Base-by-base conservation (phyloP, 139 green algal genomes). In the Picochlorum costavermella region DNA sequence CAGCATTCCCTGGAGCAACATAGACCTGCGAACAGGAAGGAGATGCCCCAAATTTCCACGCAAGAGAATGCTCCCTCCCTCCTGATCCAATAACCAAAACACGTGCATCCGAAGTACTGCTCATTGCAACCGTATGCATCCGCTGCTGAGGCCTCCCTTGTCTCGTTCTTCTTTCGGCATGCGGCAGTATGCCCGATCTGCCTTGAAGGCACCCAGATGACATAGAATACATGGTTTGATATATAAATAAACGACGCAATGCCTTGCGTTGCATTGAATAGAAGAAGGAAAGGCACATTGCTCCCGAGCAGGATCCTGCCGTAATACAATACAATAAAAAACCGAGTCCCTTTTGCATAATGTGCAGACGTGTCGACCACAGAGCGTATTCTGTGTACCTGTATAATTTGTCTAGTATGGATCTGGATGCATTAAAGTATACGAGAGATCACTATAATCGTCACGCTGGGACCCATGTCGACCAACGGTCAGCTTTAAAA, bases 41-140 rank as follows among this genome's bases (percentile, higher is more conserved):
- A 1, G 83, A 90, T 65, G 91, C 83, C 4, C 81, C 75, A 11
- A 97, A 73, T 63, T 88, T 88, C 90, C 90, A 97, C 4, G 78
- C 75, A 6, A 97, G 74, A 0, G 91, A 80, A 61, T 97, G 91
- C 74, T 97, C 91, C 13, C 91, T 80, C 5, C 85, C 91, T 12
- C 91, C 91, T 26, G 69, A 63, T 60, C 91, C 91, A 1, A 97
- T 72, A 6, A 97, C 74, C 20, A 96, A 66, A 23, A 96, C 90
- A 45, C 96, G 90, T 36, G 17, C 5, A n/a, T 59, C 25, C 5
- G 50, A 30, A 59, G 50, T 12, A 1, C 17, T 53, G 17, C 46
- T 23, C 46, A 53, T 53, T 5, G 46, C 46, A 20, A 16, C 10
- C 12, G 59, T 65, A 30, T 26, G 2, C 5, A 31, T 50, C 8